phyloP scores from a whole-genome alignment of 164 flowering plant species.

The Vitis riparia region DNA sequence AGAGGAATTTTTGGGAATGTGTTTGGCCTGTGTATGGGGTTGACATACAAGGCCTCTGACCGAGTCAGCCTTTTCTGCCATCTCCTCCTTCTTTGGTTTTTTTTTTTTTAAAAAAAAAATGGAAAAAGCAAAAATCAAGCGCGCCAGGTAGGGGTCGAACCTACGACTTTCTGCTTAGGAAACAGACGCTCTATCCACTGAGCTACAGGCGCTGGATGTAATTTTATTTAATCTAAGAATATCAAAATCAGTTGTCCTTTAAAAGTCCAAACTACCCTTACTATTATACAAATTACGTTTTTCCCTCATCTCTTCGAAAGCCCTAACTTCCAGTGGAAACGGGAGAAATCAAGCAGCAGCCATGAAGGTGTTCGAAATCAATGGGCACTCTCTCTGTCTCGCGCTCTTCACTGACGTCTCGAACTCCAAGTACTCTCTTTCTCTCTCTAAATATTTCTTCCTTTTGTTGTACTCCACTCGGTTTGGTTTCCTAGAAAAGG shows the following conservation, averaged over 20 bases:
- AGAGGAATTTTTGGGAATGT: constrained; percentile 5
- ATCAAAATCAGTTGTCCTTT: no score
- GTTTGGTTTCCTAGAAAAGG: not conserved
- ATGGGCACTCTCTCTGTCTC: constrained; percentile 48
- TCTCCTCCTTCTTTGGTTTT: not conserved
- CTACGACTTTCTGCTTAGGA: constrained; percentile 98
- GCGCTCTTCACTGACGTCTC: constrained; percentile 71
- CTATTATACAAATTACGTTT: no score
- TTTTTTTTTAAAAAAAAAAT: no score
- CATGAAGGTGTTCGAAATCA: constrained; percentile 71
- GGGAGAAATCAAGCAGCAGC: constrained; percentile 12
- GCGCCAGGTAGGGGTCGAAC: constrained; percentile 76
- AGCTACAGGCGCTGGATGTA: constrained; percentile 84
- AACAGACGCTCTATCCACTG: constrained; percentile 99
- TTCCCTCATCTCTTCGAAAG: not conserved
- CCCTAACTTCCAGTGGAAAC: not conserved
- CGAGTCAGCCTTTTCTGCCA: not conserved
- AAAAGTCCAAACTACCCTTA: no score
- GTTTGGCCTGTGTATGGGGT: no score
- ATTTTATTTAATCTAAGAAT: no score
- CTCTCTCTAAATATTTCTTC: constrained; percentile 2
- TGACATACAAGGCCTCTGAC: not conserved
- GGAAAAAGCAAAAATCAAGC: not conserved
- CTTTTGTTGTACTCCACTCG: not conserved
- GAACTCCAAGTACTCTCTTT: constrained; percentile 65